Conservation (phyloP, 2,329 filamentous ascomycete species). For the Colletotrichum agaves region DNA sequence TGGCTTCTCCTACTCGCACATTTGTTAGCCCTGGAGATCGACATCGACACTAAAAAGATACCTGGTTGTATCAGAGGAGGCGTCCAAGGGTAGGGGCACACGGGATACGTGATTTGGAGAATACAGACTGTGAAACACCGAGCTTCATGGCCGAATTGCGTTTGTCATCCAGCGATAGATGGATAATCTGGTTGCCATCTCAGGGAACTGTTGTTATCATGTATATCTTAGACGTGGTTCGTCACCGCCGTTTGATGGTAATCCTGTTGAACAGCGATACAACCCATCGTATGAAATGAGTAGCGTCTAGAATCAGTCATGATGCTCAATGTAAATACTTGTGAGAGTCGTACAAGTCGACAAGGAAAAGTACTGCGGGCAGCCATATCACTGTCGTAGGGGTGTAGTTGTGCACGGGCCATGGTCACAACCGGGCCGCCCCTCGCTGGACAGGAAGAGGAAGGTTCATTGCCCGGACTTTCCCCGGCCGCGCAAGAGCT, state of each 20-base stretch:
- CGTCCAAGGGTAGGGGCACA: background rate
- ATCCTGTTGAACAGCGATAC: too few relatives aligned
- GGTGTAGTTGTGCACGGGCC: background rate
- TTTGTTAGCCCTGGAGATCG: background rate
- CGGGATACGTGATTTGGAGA: background rate
- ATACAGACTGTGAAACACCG: background rate
- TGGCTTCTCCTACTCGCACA: background rate
- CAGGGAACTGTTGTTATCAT: background rate
- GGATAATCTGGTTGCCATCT: background rate
- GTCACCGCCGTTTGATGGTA: background rate
- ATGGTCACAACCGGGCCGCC: background rate
- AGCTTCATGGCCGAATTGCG: background rate
- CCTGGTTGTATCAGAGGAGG: background rate
- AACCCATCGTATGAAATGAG: too few relatives aligned
- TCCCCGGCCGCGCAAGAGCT: conserved; percentile 34
- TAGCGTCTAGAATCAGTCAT: too few relatives aligned
- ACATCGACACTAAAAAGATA: background rate
- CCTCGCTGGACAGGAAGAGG: background rate
- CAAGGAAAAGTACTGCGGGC: background rate
- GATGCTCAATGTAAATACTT: too few relatives aligned
- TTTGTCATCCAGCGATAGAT: background rate
- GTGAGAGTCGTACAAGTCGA: too few relatives aligned
- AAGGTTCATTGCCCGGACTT: conserved; percentile 35
- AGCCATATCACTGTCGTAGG: background rate
- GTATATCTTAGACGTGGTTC: conserved; percentile 1